These are phyloP conservation scores for Mortierella sp. DNA, from an alignment of 371 early-diverging fungal genomes.

Conservation along the genomic window DNA sequence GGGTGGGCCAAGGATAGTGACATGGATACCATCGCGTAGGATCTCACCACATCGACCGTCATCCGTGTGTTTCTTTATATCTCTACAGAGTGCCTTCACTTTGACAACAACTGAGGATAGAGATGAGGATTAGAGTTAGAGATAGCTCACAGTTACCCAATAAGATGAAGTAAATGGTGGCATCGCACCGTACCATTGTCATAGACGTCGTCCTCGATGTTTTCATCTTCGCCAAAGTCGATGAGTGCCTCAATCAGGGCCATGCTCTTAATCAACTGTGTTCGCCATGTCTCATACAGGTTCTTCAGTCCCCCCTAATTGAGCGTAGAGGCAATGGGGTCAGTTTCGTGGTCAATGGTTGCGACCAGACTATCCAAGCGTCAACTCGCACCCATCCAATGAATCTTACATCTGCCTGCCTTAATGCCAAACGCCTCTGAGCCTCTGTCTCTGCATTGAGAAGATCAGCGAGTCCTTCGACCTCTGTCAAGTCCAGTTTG, in stretches of 20 bases:
- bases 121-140: neutral
- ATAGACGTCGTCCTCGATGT: conserved; percentile 80
- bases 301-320: conserved; percentile 71
- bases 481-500: conserved; percentile 83
- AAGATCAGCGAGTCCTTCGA: conserved; percentile 86
- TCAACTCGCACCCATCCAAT: neutral
- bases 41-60: conserved; percentile 83
- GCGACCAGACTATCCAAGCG: neutral
- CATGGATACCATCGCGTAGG: conserved; percentile 77
- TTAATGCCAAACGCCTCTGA: conserved; percentile 77
- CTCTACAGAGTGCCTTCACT: conserved; percentile 38
- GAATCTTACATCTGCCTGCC: conserved; percentile 74
- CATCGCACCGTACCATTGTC: conserved; percentile 59
- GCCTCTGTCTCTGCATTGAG: conserved; percentile 88
- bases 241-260: conserved; percentile 84
- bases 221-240: conserved; percentile 90
- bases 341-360: neutral
- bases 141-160: neutral
- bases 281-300: conserved; percentile 78
- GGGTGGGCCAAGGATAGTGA: conserved; percentile 85
- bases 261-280: conserved; percentile 70
- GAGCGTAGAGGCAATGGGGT: neutral
- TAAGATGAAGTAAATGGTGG: neutral
- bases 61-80: conserved; percentile 68
- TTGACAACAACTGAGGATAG: conserved; percentile 29